These are phyloP conservation scores for Hypocreales sp. DNA, from an alignment of 2,329 filamentous ascomycete species.

Conservation along the genomic window DNA sequence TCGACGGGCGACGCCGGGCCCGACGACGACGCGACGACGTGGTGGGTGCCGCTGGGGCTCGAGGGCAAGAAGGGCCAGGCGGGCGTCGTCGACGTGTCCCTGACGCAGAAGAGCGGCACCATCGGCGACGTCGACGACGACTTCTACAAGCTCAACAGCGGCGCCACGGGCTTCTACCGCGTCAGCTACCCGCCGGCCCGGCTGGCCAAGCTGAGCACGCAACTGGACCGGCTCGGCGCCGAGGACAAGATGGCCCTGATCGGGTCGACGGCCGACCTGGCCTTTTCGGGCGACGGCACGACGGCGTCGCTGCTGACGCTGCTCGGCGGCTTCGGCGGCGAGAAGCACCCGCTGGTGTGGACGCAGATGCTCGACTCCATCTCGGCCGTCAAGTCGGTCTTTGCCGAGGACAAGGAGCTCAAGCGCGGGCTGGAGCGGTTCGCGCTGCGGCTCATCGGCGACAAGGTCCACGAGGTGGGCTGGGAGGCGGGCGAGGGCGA, in stretches of 20 bases:
- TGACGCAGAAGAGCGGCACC: conserved; percentile 64
- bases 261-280: conserved; percentile 77
- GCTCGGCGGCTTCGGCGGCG: conserved; percentile 66
- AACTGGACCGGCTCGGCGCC: conserved; percentile 59
- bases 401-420: conserved; percentile 59
- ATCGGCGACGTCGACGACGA: conserved; percentile 58
- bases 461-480: conserved; percentile 63
- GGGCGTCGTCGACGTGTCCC: conserved; percentile 46
- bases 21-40: conserved; percentile 80
- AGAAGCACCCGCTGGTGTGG: conserved; percentile 82
- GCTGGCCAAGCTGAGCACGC: conserved; percentile 63
- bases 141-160: conserved; percentile 90
- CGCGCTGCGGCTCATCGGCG: conserved; percentile 58
- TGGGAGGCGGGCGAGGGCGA: conserved; percentile 73
- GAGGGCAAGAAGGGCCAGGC: conserved; percentile 56
- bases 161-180: conserved; percentile 78
- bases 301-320: conserved; percentile 73
- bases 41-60: conserved; percentile 89
- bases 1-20: conserved; percentile 81
- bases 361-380: conserved; percentile 68
- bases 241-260: conserved; percentile 90
- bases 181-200: conserved; percentile 85
- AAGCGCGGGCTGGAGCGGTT: conserved; percentile 64
- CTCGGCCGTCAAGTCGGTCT: conserved; percentile 66
- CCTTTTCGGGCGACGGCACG: conserved; percentile 70